Base-by-base conservation (phyloP, 768 basidiomycete genomes). In the Hygrophoropsis aurantiaca region DNA sequence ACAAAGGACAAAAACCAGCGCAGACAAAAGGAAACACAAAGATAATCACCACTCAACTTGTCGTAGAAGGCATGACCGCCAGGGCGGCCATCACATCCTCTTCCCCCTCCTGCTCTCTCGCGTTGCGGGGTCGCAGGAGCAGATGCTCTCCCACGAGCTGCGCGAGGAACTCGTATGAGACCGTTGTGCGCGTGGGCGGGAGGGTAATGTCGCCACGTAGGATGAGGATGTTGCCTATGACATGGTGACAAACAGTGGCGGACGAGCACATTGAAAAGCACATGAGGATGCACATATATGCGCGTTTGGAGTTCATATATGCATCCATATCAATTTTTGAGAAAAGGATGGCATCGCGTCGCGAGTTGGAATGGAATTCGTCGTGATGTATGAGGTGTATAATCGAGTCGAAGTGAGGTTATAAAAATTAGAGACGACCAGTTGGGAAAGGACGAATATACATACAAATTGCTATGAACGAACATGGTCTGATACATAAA, bases 381-480 rank as follows among this genome's bases (percentile, higher is more conserved):
- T n/a, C n/a, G n/a, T n/a, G n/a, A n/a, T n/a, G n/a, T n/a, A n/a
- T n/a, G n/a, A n/a, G n/a, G n/a, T n/a, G n/a, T n/a, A n/a, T n/a
- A n/a, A n/a, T n/a, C n/a, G n/a, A n/a, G n/a, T n/a, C n/a, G n/a
- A n/a, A n/a, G n/a, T n/a, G n/a, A n/a, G n/a, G n/a, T n/a, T n/a
- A n/a, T n/a, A n/a, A n/a, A n/a, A n/a, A n/a, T n/a, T n/a, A n/a
- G n/a, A n/a, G n/a, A n/a, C n/a, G n/a, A n/a, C n/a, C n/a, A n/a
- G n/a, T n/a, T n/a, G n/a, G n/a, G n/a, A n/a, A n/a, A n/a, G n/a
- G n/a, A n/a, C n/a, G n/a, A n/a, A n/a, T n/a, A n/a, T n/a, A 62
- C 78, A 56, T 58, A 89, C 90, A 93, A 49, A 93, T 87, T 21
- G 91, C 92, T 56, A 94, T 90, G 54, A 94, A 88, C 0, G 90